phyloP scores from a whole-genome alignment of 2,329 filamentous ascomycete species.

The Colletotrichum abscissum region DNA sequence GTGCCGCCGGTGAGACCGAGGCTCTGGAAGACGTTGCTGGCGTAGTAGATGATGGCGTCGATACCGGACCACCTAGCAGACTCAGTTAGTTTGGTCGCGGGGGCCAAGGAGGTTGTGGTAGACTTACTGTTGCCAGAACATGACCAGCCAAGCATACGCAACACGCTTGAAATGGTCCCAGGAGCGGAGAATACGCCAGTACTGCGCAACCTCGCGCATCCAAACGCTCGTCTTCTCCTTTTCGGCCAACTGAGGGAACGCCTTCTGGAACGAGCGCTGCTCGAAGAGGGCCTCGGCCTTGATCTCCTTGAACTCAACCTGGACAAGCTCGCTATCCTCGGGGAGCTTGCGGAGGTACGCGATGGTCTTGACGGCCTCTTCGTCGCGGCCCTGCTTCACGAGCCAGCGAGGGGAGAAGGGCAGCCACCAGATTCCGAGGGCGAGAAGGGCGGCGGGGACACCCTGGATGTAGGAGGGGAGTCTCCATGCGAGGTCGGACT shows the following conservation, averaged over 20 bases:
- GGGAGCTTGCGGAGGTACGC: conserved; percentile 70
- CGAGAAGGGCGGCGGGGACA: conserved; percentile 48
- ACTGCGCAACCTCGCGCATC: conserved; percentile 59
- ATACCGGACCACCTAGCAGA: conserved; percentile 36
- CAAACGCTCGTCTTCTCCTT: conserved; percentile 53
- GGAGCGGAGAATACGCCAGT: conserved; percentile 57
- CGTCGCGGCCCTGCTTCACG: conserved; percentile 47
- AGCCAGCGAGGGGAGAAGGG: conserved; percentile 53
- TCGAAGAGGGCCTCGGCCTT: conserved; percentile 58
- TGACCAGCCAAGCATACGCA: conserved; percentile 54
- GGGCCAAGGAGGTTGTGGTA: background rate
- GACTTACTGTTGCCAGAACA: conserved; percentile 61
- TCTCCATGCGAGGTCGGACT: conserved; percentile 55
- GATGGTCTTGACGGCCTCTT: conserved; percentile 57
- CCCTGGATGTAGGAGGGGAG: conserved; percentile 59
- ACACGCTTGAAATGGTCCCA: conserved; percentile 63
- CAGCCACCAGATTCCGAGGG: conserved; percentile 51
- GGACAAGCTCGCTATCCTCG: conserved; percentile 69
- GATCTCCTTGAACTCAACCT: conserved; percentile 54
- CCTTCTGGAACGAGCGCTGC: conserved; percentile 52
- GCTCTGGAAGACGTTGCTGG: conserved; percentile 69
- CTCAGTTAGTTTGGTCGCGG: background rate
- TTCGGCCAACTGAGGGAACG: conserved; percentile 56
- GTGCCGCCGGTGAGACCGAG: conserved; percentile 72
- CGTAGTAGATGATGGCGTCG: conserved; percentile 58